Evolutionary conservation across 441 rosid genomes (phyloP), one percentile per base, ranked within the genome.

Genomic region (Croton laevigatus): DNA sequence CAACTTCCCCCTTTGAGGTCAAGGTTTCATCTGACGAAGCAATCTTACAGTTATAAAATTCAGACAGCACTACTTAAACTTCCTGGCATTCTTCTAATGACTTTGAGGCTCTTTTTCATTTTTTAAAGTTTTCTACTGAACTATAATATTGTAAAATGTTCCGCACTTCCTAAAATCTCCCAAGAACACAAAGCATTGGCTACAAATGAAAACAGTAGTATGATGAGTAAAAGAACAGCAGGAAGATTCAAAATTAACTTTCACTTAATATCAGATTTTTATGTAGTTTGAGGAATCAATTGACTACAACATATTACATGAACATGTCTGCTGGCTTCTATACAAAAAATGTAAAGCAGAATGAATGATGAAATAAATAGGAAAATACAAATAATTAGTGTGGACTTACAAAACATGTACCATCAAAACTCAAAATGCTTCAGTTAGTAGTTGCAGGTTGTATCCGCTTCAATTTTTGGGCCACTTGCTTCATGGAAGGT

Each of bases 401-500:
- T 62, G 59, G 65, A 79, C 79, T 75, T 79, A 72, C 82, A 70
- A 60, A 54, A 62, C 10, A 71, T 45, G 45, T 59, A 48, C 57
- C 49, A 65, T 62, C 64, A 49, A 55, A 61, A 53, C 32, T 27
- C 32, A 27, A 27, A 27, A 27, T 27, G 62, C 73, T 75, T 79
- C 77, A 72, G 73, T 72, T 79, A 85, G 23, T 78, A 49, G 80
- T 37, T 38, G 81, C 78, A 32, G 86, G 86, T 55, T 85, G 88
- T 71, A 85, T 82, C 62, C 82, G 82, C 76, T 77, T 85, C 67
- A 85, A 79, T 63, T 77, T 80, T 54, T 71, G 79, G n/a, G 79
- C 84, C 40, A 85, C 88, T 70, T 85, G 86, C 75, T 80, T 81
- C 88, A 85, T 85, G n/a, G 85, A 77, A 38, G 88, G 88, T 66